These are phyloP conservation scores for Pisolithus tinctorius DNA, from an alignment of 768 basidiomycete genomes.

Conservation along the genomic window DNA sequence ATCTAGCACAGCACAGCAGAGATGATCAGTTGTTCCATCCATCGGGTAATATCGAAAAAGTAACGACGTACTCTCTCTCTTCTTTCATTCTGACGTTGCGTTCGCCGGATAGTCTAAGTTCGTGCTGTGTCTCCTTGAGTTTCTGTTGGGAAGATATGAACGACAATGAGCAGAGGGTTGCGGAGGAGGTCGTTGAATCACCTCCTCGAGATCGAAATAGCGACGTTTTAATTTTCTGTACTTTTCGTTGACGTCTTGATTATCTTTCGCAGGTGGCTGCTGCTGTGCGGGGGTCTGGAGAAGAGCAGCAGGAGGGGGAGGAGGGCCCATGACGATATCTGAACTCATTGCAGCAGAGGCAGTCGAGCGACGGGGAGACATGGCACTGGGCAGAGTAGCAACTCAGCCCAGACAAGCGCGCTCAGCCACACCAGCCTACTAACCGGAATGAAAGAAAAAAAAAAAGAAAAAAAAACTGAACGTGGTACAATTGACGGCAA, in stretches of 20 bases:
- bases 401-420: slow-evolving; percentile 15
- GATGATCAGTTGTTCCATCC: neutral
- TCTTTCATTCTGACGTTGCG: slow-evolving; percentile 54
- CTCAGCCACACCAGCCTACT: slow-evolving; percentile 9
- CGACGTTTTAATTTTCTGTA: slow-evolving; percentile 60
- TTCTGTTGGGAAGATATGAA: slow-evolving; percentile 33
- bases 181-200: slow-evolving; percentile 20
- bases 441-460: slow-evolving; percentile 24
- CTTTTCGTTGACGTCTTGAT: slow-evolving; percentile 50
- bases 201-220: slow-evolving; percentile 66
- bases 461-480: too few relatives aligned
- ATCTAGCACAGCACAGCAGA: slow-evolving; percentile 27
- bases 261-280: slow-evolving; percentile 25
- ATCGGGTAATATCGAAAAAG: slow-evolving; percentile 1
- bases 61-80: slow-evolving; percentile 51
- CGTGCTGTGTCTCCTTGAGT: slow-evolving; percentile 52
- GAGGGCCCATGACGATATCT: slow-evolving; percentile 48
- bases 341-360: slow-evolving; percentile 31
- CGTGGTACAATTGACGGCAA: too few relatives aligned
- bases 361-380: slow-evolving; percentile 16
- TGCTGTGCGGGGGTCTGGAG: slow-evolving; percentile 21
- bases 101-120: slow-evolving; percentile 55
- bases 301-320: slow-evolving; percentile 32
- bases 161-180: slow-evolving; percentile 11
- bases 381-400: slow-evolving; percentile 23